phyloP scores from a whole-genome alignment of 2,329 filamentous ascomycete species.

The Curvularia spicifera region DNA sequence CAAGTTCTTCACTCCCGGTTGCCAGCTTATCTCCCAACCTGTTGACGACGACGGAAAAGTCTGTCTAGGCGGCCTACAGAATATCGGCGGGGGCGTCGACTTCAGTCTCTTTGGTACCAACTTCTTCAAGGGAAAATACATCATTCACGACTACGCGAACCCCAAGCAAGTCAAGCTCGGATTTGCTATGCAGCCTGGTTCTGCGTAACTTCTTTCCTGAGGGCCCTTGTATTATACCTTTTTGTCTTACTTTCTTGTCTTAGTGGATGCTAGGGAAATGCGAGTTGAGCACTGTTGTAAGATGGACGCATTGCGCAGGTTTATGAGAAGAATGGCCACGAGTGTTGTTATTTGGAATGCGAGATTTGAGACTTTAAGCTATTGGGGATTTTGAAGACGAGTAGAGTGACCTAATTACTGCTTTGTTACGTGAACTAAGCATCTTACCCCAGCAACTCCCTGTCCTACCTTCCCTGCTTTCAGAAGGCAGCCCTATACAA shows the following conservation, averaged over 20 bases:
- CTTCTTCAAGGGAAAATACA: background rate
- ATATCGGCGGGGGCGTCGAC: background rate
- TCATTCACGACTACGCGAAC: background rate
- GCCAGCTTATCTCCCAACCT: background rate
- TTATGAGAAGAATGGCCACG: no score
- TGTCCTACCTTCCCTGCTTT: no score
- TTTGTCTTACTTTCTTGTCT: background rate
- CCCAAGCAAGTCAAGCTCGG: background rate
- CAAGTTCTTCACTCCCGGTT: background rate
- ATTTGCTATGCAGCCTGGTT: background rate
- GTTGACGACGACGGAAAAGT: background rate
- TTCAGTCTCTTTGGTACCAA: background rate
- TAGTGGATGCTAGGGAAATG: background rate
- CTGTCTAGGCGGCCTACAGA: background rate
- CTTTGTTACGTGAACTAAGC: no score
- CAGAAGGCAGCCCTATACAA: no score
- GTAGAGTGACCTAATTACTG: no score
- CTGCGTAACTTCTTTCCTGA: background rate
- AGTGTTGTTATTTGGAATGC: no score
- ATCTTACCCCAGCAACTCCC: no score
- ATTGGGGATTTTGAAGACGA: no score
- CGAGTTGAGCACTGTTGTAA: background rate
- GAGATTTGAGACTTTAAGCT: no score
- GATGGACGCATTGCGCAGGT: background rate
- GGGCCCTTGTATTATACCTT: background rate